Base-by-base conservation (phyloP, 176 grass and related monocot species). In the Chloris gayana region DNA sequence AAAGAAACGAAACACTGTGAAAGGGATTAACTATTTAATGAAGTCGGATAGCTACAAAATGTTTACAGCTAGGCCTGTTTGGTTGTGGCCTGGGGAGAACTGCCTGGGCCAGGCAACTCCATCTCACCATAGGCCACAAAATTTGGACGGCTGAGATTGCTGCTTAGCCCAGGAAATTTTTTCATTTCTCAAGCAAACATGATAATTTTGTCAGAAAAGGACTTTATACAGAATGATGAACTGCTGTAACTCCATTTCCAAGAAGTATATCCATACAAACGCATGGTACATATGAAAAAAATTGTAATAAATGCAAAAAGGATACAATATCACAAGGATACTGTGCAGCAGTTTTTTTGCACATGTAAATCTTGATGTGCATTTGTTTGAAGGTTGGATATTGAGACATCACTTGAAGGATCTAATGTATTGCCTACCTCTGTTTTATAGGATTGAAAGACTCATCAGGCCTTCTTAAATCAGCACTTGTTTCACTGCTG, bases 21-120 rank as follows among this genome's bases (percentile, higher is more conserved):
- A 80, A 74, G 59, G 35, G 69, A 80, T 86, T 44, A 30, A 75
- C 27, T 49, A 74, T 37, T 80, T 46, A 67, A 84, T n/a, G 57
- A 74, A 50, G 38, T 51, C 49, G 18, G 21, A 67, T 83, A 68
- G n/a, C 73, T 80, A 74, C 75, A 75, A 49, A 79, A 31, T 21
- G 76, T 32, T 83, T 79, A 38, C 57, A 83, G 78, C 31, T 65
- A 67, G 9, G 41, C 41, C 41, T 11, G 41, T 44, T 44, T 44
- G 41, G 41, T 42, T 13, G 41, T 44, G 41, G 41, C 9, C 41
- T 44, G 41, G 41, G 9, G 41, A 11, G 41, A 12, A 10, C 41
- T 44, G 41, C 41, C 41, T 44, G 9, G 41, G 41, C 41, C 41
- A 37, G 35, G 35, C 35, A 37, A 6, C 1, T 37, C 35, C 35